Base-by-base conservation (phyloP, 1,284 basidiomycete species). In the Xerocomus minutiporus region DNA sequence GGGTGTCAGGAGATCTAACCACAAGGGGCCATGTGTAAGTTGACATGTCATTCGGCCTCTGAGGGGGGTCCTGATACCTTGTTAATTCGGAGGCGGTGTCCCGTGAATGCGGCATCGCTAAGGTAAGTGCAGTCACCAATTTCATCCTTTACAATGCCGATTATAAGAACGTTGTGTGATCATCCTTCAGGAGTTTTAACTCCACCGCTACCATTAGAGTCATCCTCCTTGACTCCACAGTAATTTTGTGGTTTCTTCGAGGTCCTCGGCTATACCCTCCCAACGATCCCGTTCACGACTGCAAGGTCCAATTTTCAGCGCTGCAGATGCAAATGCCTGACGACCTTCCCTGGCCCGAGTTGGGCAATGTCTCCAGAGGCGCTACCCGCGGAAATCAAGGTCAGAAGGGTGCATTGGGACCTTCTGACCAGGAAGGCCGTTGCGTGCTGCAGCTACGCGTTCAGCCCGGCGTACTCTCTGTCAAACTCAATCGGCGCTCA, bases 361-460 rank as follows among this genome's bases (percentile, higher is more conserved):
- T 88, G 58, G 87, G 86, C 58, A 89, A 89, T 62, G 86, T 89
- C 59, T 87, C 87, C 52, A 80, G 86, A 55, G 86, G 86, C 50
- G 86, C 86, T n/a, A 89, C 87, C 49, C 73, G 86, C 66, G 86
- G 86, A 53, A 89, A 89, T 70, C 86, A 90, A 74, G 86, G 86
- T 47, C 86, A 88, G 63, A 89, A 89, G 64, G 86, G 86, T 58
- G 82, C 82, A 45, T 72, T 89, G 28, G 80, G 84, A 23, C 74
- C 80, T 53, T 75, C 85, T 29, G 86, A 88, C 72, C 73, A 74
- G 44, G 83, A 87, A 25, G 87, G 86, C 15, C 82, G 86, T 55
- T 83, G 79, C 61, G 67, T 82, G 36, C 76, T 89, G 23, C 86
- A 89, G 64, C 77, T 90, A 43, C 79, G 86, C 51, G 86, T 90